Conservation (phyloP, 2,329 filamentous ascomycete genomes). For the Cytospora chrysosperma region DNA sequence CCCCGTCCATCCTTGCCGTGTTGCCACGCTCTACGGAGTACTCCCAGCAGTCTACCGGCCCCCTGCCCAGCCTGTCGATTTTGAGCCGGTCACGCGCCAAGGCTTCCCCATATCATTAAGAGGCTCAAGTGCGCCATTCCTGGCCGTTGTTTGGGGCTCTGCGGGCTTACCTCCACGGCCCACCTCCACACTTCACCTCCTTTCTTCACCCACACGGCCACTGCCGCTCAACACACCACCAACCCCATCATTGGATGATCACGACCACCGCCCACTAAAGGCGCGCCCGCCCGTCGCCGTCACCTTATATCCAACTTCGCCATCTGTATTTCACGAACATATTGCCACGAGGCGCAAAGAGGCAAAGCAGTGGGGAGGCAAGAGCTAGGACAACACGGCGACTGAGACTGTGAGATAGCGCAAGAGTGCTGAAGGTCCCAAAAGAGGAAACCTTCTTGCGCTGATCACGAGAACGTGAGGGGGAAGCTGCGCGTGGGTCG, state of each 20-base stretch:
- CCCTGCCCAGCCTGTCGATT: constrained; percentile 21
- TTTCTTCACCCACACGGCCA: constrained; percentile 14
- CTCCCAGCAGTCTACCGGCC: constrained; percentile 22
- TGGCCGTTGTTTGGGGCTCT: constrained; percentile 24
- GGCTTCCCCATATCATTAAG: constrained; percentile 24
- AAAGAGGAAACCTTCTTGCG: neutral
- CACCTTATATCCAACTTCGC: neutral
- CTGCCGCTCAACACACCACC: constrained; percentile 12
- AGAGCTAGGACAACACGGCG: constrained; percentile 7
- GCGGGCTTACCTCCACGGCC: constrained; percentile 21
- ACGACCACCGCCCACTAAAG: constrained; percentile 11
- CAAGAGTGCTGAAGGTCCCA: neutral
- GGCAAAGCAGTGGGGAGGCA: constrained; percentile 1
- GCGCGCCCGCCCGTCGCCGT: constrained; percentile 2
- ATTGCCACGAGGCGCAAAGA: constrained; percentile 10
- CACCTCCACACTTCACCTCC: constrained; percentile 22
- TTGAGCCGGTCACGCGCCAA: constrained; percentile 24
- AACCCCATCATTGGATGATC: constrained; percentile 11
- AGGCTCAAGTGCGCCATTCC: constrained; percentile 24
- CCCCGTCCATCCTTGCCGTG: constrained; percentile 21
- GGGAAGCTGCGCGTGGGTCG: constrained; percentile 15
- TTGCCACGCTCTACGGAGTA: constrained; percentile 15
- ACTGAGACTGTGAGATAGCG: neutral
- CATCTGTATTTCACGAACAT: neutral
- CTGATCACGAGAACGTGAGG: neutral